These are phyloP conservation scores for Acer campestre DNA, from an alignment of 345 rosid species.

Conservation along the genomic window DNA sequence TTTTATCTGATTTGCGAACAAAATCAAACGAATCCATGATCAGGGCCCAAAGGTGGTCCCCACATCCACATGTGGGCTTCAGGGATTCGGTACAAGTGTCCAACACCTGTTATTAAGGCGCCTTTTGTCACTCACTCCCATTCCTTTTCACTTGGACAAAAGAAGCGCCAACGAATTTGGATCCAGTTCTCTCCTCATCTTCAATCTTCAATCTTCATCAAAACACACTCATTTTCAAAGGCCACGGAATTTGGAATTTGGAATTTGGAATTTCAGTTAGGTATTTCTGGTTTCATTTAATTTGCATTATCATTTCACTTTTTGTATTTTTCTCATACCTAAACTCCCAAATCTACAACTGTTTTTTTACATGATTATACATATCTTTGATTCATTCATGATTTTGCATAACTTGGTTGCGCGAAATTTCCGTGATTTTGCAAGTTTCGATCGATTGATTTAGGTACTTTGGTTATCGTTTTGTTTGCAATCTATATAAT, in stretches of 20 bases:
- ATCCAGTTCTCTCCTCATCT: conserved; percentile 34
- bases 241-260: not conserved
- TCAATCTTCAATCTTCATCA: not conserved
- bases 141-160: conserved; percentile 9
- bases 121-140: not conserved
- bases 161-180: conserved; percentile 58
- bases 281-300: not conserved
- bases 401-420: not conserved
- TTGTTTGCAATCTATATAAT: not conserved
- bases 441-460: conserved; percentile 15
- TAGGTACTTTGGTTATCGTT: not conserved
- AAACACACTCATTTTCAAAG: not conserved
- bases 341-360: too few relatives aligned
- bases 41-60: conserved; percentile 1
- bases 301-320: not conserved
- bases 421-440: conserved; percentile 2
- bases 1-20: too few relatives aligned
- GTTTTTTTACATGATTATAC: not conserved
- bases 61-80: not conserved
- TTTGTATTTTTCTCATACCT: not conserved
- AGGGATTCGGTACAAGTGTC: conserved; percentile 7
- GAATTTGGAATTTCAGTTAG: not conserved
- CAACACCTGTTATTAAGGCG: not conserved
- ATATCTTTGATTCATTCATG: not conserved
- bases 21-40: too few relatives aligned